Percentiles rank a stretch among this genome's conserved stretches.
Conservation (phyloP, 192 early-diverging fungal species). For the Mortierella hygrophila region DNA sequence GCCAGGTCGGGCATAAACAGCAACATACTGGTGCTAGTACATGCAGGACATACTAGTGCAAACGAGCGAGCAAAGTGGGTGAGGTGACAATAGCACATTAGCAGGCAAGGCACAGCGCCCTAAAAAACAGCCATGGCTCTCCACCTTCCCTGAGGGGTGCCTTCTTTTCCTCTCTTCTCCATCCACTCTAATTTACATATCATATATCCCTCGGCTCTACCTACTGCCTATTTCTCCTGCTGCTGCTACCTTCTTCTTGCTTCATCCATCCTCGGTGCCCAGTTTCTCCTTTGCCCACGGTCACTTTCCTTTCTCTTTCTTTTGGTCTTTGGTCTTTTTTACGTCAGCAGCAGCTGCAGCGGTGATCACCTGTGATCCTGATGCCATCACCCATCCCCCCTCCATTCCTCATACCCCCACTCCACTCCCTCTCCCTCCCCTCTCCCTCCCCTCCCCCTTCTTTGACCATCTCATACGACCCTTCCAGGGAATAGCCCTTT, state of each 20-base stretch:
- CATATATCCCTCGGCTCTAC: not conserved
- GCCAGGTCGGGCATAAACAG: not conserved
- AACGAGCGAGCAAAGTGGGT: not conserved
- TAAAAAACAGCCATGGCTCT: not conserved
- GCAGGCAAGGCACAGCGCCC: not conserved
- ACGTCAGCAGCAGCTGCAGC: slow-evolving; percentile 40
- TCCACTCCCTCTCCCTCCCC: not conserved
- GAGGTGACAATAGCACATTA: not conserved
- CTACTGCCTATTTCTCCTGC: no score
- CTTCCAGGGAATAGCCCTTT: not conserved
- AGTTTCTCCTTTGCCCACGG: slow-evolving; percentile 5
- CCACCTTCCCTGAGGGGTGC: not conserved
- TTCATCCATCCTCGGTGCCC: not conserved
- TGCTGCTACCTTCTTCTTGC: no score
- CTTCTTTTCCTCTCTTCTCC: not conserved
- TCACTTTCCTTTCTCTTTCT: not conserved
- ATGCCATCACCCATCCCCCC: not conserved
- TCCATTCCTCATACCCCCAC: not conserved
- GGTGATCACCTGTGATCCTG: not conserved
- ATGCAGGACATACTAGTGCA: not conserved
- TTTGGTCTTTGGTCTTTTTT: slow-evolving; percentile 7
- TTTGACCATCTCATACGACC: not conserved
- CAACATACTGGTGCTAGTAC: no score
- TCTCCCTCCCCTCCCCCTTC: slow-evolving; percentile 7
- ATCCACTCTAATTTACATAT: not conserved